Conservation (phyloP, 2,329 filamentous ascomycete genomes). For the Leptoxyphium fumago region DNA sequence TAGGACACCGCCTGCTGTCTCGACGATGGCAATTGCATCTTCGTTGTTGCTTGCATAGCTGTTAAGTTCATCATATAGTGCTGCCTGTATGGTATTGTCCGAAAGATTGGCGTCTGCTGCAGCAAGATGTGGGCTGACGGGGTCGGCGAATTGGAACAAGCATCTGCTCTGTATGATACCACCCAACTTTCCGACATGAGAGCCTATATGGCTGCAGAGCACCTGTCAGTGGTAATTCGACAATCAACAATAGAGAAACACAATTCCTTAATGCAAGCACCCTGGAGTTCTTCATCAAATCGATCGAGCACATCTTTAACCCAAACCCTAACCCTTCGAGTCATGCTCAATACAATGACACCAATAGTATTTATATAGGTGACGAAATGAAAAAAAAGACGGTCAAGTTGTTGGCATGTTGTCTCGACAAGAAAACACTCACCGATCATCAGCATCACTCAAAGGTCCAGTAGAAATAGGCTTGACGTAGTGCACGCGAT, state of each 20-base stretch:
- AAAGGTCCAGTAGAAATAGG: conserved; percentile 64
- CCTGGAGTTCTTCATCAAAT: neutral
- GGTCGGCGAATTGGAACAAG: conserved; percentile 57
- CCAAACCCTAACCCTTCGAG: neutral
- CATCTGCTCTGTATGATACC: conserved; percentile 37
- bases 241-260: too few relatives aligned
- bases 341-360: neutral
- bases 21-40: conserved; percentile 52
- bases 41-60: conserved; percentile 25
- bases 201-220: conserved; percentile 40
- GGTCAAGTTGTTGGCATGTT: too few relatives aligned
- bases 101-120: conserved; percentile 26
- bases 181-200: conserved; percentile 39
- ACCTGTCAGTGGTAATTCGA: too few relatives aligned
- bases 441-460: conserved; percentile 58
- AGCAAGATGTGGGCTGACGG: conserved; percentile 66
- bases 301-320: neutral
- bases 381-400: too few relatives aligned
- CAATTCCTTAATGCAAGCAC: too few relatives aligned
- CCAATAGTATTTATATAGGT: neutral
- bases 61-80: conserved; percentile 26
- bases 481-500: conserved; percentile 54
- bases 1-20: conserved; percentile 71
- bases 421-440: conserved; percentile 5
- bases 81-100: conserved; percentile 1